Evolutionary conservation across 2,329 filamentous ascomycete species (phyloP).

Genomic region (Alternaria rosae): DNA sequence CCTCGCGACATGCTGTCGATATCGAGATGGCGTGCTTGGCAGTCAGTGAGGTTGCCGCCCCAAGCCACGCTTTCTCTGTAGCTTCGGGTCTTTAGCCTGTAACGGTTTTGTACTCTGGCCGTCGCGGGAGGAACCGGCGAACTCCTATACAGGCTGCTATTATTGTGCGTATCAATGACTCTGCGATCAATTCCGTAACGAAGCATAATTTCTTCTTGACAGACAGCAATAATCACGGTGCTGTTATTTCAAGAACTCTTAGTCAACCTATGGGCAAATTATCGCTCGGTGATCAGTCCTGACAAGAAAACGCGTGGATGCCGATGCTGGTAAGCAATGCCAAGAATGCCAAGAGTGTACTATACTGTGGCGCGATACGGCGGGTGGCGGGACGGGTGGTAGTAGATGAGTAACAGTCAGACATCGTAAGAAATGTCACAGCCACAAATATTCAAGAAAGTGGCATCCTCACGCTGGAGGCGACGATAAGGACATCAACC

Average conservation of each 20-base stretch:
- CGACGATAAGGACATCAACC: neutral
- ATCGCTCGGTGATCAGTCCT: neutral
- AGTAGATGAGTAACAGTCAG: neutral
- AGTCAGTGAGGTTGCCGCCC: neutral
- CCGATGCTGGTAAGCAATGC: neutral
- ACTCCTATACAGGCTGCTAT: neutral
- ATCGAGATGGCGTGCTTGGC: neutral
- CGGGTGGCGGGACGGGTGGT: neutral
- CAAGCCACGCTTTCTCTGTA: neutral
- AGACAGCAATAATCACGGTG: neutral
- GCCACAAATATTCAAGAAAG: neutral
- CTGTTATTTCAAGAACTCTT: neutral
- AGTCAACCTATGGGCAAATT: neutral
- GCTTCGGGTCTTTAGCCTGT: neutral
- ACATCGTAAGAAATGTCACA: neutral
- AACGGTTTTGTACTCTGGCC: neutral
- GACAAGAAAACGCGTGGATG: neutral
- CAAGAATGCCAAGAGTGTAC: neutral
- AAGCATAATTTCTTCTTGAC: neutral
- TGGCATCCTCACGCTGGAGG: neutral
- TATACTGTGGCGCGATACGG: neutral
- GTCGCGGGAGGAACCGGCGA: neutral
- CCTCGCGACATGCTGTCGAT: neutral
- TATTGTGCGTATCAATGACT: neutral
- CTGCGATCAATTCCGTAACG: neutral